phyloP scores from a whole-genome alignment of 768 basidiomycete species.

The Fibroporia radiculosa region DNA sequence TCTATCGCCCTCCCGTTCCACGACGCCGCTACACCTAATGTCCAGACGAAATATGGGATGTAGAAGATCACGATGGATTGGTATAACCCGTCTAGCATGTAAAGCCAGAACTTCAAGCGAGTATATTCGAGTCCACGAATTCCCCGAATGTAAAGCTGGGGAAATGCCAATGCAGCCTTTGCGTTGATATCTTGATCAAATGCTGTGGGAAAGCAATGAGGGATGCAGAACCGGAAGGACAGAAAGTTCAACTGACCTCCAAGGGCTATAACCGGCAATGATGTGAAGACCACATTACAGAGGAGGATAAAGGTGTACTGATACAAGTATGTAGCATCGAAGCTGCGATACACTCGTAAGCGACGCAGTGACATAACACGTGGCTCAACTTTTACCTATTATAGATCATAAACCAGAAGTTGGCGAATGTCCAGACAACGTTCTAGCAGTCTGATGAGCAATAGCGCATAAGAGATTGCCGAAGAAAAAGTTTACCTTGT shows the following conservation, averaged over 20 bases:
- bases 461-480: slow-evolving; percentile 7
- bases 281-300: slow-evolving; percentile 90
- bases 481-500: slow-evolving; percentile 57
- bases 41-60: slow-evolving; percentile 75
- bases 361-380: slow-evolving; percentile 10
- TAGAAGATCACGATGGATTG: slow-evolving; percentile 86
- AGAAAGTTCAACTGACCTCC: slow-evolving; percentile 52
- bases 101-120: slow-evolving; percentile 84
- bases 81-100: slow-evolving; percentile 92
- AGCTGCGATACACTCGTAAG: slow-evolving; percentile 37
- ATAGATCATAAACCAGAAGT: slow-evolving; percentile 92
- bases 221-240: background rate
- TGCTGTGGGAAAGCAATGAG: slow-evolving; percentile 39
- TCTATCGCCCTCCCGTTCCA: slow-evolving; percentile 72
- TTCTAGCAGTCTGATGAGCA: slow-evolving; percentile 38
- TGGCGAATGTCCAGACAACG: slow-evolving; percentile 86
- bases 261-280: slow-evolving; percentile 83
- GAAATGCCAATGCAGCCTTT: slow-evolving; percentile 83
- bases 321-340: slow-evolving; percentile 91
- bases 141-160: slow-evolving; percentile 92
- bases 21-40: slow-evolving; percentile 51
- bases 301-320: slow-evolving; percentile 91
- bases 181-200: slow-evolving; percentile 96
- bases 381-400: slow-evolving; percentile 59
- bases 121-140: slow-evolving; percentile 94